Base-by-base conservation (phyloP, 2,329 filamentous ascomycete species). In the Sarocladium kiliense region DNA sequence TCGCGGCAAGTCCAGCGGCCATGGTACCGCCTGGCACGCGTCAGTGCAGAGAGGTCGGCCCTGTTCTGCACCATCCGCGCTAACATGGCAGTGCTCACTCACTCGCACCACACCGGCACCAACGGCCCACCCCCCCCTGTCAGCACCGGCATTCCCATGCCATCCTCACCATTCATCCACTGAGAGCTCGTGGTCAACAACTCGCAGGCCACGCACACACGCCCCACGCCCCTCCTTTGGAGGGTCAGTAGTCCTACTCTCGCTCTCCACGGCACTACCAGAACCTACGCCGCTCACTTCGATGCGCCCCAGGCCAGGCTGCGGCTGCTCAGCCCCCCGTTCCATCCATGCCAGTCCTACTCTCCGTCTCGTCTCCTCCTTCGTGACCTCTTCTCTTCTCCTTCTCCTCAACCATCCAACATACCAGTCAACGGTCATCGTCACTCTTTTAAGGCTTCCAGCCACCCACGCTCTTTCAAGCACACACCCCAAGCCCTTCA, bases 401-500 rank as follows among this genome's bases (percentile, higher is more conserved):
- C 51, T 57, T 44, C 51, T 55, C 23, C 23, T 53, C 44, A 59
- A 56, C 59, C 59, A 58, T 58, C 63, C 39, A 44, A 59, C 63
- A 66, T 61, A 62, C 64, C 62, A 66, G 56, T 44, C 54, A 54
- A 55, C 54, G 37, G 49, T 57, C 54, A 54, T 57, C 47, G 64
- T 69, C 66, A 63, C 58, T 68, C 66, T 63, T 62, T 66, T 55
- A 58, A 45, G 60, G 63, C 61, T 61, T 63, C 54, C 25, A 58
- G 64, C 66, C 65, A 60, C 60, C 61, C 61, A 68, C 68, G 59
- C 58, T 68, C 67, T 64, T 68, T 68, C 61, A 45, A 59, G 56
- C 39, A 55, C 45, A 54, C 34, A 18, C 32, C 10, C 32, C 12
- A 36, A 53, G 34, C 21, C 23, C 44, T 16, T 57, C 44, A 47